Percentiles rank a stretch among this genome's conserved stretches.
phyloP scores from a whole-genome alignment of 352 stramenopile species.

The Peronospora belbahrii region DNA sequence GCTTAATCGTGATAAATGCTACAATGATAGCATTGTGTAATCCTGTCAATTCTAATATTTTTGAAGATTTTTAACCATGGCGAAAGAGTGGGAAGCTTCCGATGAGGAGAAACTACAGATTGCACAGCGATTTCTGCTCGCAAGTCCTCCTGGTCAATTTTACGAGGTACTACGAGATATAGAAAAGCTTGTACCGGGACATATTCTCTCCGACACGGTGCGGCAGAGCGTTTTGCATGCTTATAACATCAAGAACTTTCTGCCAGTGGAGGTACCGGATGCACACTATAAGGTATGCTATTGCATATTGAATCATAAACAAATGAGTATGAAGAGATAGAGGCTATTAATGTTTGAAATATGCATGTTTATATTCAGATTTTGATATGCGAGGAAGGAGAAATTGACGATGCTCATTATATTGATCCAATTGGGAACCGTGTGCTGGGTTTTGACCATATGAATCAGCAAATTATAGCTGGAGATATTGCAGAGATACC shows the following conservation, averaged over 20 bases:
- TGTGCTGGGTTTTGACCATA: conserved; percentile 83
- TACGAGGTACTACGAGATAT: conserved; percentile 83
- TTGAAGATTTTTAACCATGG: conserved; percentile 32
- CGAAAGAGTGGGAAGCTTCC: conserved; percentile 62
- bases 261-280: conserved; percentile 63
- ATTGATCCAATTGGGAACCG: conserved; percentile 67
- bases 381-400: conserved; percentile 70
- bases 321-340: background rate
- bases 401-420: conserved; percentile 82
- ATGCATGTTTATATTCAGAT: conserved; percentile 31
- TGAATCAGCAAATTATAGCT: conserved; percentile 56
- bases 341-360: background rate
- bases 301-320: background rate
- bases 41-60: background rate
- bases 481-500: conserved; percentile 48
- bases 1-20: too few species aligned
- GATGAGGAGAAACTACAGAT: conserved; percentile 88
- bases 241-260: conserved; percentile 69
- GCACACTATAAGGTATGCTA: conserved; percentile 61
- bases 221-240: conserved; percentile 61
- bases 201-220: conserved; percentile 61
- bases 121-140: conserved; percentile 85
- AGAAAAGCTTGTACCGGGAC: conserved; percentile 65
- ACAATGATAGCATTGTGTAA: too few species aligned
- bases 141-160: conserved; percentile 84